Evolutionary conservation across 495 filamentous ascomycete genomes (phyloP).

Genomic region (Aspergillus ellipticus): DNA sequence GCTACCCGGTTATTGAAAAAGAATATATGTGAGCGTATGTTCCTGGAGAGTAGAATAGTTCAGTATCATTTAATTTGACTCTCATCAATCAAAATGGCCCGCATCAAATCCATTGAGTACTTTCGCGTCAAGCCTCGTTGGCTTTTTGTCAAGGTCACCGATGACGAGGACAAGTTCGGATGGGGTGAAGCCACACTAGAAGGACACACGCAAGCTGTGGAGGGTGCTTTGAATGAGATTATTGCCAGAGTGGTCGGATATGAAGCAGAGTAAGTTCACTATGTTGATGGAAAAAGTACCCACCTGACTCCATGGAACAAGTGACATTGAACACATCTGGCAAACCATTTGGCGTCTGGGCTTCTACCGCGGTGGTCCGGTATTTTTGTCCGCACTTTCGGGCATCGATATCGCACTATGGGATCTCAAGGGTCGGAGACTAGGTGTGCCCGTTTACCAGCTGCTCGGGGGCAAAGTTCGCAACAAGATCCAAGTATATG

Average conservation of each 20-base stretch:
- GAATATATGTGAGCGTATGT: too few relatives aligned
- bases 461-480: conserved; percentile 74
- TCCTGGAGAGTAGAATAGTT: too few relatives aligned
- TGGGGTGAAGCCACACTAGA: conserved; percentile 82
- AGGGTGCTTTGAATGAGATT: conserved; percentile 70
- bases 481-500: conserved; percentile 70
- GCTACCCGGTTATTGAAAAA: too few relatives aligned
- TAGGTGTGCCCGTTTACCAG: conserved; percentile 70
- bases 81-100: conserved; percentile 50
- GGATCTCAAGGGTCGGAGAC: conserved; percentile 63
- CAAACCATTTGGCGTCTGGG: conserved; percentile 66
- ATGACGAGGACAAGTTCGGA: conserved; percentile 60
- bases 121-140: conserved; percentile 76
- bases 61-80: not conserved
- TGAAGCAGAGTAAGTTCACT: conserved; percentile 64
- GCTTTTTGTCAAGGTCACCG: conserved; percentile 78
- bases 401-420: conserved; percentile 82
- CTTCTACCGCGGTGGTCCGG: conserved; percentile 81
- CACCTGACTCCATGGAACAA: conserved; percentile 17
- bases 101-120: conserved; percentile 70
- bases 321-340: conserved; percentile 83
- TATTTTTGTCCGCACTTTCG: conserved; percentile 76
- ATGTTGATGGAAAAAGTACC: not conserved
- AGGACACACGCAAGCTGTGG: conserved; percentile 75
- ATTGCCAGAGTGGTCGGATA: conserved; percentile 61